These are phyloP conservation scores for Vitis rotundifolia DNA, from an alignment of 164 flowering plant species.

Conservation along the genomic window DNA sequence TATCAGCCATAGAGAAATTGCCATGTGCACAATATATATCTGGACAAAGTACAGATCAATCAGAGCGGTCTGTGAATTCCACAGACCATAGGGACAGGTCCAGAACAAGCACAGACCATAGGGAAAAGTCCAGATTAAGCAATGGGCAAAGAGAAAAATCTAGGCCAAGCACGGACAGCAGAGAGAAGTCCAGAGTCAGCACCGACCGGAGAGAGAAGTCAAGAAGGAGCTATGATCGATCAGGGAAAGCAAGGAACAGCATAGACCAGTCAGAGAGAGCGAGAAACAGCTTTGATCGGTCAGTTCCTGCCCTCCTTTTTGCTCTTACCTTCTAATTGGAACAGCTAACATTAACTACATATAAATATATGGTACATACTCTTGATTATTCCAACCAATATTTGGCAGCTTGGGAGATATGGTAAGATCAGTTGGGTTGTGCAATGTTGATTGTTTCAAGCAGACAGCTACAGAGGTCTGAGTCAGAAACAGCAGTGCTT, in stretches of 20 bases:
- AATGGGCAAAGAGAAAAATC: slow-evolving; percentile 50
- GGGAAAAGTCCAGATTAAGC: slow-evolving; percentile 35
- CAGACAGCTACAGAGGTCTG: slow-evolving; percentile 36
- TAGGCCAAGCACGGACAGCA: slow-evolving; percentile 41
- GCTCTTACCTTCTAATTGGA: not conserved
- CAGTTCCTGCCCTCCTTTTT: not conserved
- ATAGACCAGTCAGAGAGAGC: slow-evolving; percentile 36
- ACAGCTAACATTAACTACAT: too few relatives aligned
- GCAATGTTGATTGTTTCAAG: slow-evolving; percentile 83
- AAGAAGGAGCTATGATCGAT: slow-evolving; percentile 43
- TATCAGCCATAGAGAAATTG: slow-evolving; percentile 56
- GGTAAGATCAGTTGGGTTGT: slow-evolving; percentile 74
- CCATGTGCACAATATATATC: slow-evolving; percentile 20
- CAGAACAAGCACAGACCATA: slow-evolving; percentile 34
- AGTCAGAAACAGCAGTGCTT: slow-evolving; percentile 18
- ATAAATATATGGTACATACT: not conserved
- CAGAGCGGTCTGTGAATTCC: slow-evolving; percentile 21
- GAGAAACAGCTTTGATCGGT: slow-evolving; percentile 36
- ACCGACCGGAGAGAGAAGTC: slow-evolving; percentile 46
- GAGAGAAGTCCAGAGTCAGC: slow-evolving; percentile 52
- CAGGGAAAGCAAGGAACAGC: slow-evolving; percentile 34
- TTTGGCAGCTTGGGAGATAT: slow-evolving; percentile 73
- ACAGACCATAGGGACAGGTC: slow-evolving; percentile 32
- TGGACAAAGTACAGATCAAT: slow-evolving; percentile 14
- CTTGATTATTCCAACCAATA: slow-evolving; percentile 22